phyloP scores from a whole-genome alignment of 768 basidiomycete species.

The Xanthoconium stramineum region DNA sequence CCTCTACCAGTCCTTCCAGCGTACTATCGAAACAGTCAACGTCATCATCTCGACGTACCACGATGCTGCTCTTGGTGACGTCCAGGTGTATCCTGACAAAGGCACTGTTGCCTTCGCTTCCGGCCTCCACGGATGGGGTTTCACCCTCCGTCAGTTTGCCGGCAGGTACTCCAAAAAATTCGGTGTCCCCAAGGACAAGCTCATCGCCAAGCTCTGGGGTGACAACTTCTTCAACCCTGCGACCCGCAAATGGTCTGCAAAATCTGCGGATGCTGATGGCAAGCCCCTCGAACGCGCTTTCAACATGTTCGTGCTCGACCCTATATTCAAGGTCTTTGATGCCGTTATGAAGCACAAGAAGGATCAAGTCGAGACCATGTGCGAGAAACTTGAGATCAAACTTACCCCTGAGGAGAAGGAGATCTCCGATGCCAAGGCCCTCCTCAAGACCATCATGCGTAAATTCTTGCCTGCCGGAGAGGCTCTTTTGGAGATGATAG shows the following conservation, averaged over 20 bases:
- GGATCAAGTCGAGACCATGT: slow-evolving; percentile 75
- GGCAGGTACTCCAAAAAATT: slow-evolving; percentile 95
- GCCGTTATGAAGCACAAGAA: slow-evolving; percentile 99
- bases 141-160: slow-evolving; percentile 98
- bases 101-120: slow-evolving; percentile 99
- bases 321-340: slow-evolving; percentile 98
- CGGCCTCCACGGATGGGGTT: slow-evolving; percentile 99
- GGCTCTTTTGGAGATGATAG: slow-evolving; percentile 99
- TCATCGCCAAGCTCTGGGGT: slow-evolving; percentile 97
- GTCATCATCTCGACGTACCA: slow-evolving; percentile 98
- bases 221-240: slow-evolving; percentile 99
- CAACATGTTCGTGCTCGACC: slow-evolving; percentile 97
- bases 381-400: slow-evolving; percentile 95
- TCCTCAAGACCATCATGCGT: slow-evolving; percentile 98
- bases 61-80: slow-evolving; percentile 91
- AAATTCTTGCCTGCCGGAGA: slow-evolving; percentile 99
- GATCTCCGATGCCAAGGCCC: slow-evolving; percentile 81
- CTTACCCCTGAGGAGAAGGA: slow-evolving; percentile 87
- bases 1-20: slow-evolving; percentile 95
- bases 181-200: slow-evolving; percentile 97
- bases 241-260: slow-evolving; percentile 95
- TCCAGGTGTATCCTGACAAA: slow-evolving; percentile 97
- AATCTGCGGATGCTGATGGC: slow-evolving; percentile 68
- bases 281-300: slow-evolving; percentile 97
- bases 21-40: slow-evolving; percentile 97